Evolutionary conservation across 768 basidiomycete species (phyloP).

Genomic region (Asterophora parasitica): DNA sequence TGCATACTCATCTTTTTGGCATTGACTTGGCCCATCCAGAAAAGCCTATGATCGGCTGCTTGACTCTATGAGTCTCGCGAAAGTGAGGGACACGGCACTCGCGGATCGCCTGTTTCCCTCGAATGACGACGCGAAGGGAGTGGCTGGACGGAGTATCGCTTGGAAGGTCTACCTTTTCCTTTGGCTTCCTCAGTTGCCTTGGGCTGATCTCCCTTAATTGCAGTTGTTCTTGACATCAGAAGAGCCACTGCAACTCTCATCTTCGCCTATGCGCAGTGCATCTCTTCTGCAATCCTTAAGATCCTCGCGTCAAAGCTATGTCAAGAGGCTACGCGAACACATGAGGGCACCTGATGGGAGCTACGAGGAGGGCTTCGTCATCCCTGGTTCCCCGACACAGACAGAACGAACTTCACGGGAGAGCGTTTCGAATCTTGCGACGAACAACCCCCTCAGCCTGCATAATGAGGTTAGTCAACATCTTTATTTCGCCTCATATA

Average conservation of each 20-base stretch:
- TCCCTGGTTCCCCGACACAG: slow-evolving; percentile 44
- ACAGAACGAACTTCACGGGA: slow-evolving; percentile 26
- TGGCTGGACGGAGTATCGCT: slow-evolving; percentile 73
- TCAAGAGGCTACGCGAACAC: slow-evolving; percentile 54
- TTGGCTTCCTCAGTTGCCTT: slow-evolving; percentile 3
- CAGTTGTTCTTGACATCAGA: slow-evolving; percentile 67
- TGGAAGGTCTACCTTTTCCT: slow-evolving; percentile 64
- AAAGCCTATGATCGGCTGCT: slow-evolving; percentile 44
- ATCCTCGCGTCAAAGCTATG: slow-evolving; percentile 51
- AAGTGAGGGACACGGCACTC: slow-evolving; percentile 62
- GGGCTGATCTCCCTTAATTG: slow-evolving; percentile 15
- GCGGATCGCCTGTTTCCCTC: slow-evolving; percentile 52
- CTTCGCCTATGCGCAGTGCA: slow-evolving; percentile 30
- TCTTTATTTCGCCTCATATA: background rate
- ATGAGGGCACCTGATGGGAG: slow-evolving; percentile 85
- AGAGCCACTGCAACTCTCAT: slow-evolving; percentile 57
- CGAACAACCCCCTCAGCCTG: slow-evolving; percentile 78
- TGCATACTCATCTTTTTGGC: slow-evolving; percentile 12
- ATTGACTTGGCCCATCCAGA: slow-evolving; percentile 21
- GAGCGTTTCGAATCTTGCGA: slow-evolving; percentile 45
- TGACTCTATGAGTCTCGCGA: slow-evolving; percentile 49
- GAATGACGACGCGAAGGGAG: slow-evolving; percentile 36
- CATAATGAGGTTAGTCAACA: slow-evolving; percentile 46
- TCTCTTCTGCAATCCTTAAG: slow-evolving; percentile 41
- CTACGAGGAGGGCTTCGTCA: slow-evolving; percentile 61